phyloP scores from a whole-genome alignment of 2,329 filamentous ascomycete species.

The Metarhizium humberi region DNA sequence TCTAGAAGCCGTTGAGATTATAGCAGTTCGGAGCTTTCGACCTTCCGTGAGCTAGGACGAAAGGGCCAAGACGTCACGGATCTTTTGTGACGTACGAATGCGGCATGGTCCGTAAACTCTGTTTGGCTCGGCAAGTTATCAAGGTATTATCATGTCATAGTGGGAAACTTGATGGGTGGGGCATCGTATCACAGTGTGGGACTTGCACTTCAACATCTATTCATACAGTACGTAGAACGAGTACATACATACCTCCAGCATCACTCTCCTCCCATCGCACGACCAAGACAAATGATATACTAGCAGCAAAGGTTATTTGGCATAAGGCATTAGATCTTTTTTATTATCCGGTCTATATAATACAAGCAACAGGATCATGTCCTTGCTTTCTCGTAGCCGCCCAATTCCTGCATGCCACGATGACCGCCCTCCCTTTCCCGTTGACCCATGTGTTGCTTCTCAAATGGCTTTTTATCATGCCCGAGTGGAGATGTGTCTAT shows the following conservation, averaged over 20 bases:
- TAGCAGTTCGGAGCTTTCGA: not conserved
- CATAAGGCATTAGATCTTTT: constrained; percentile 2
- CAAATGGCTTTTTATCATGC: constrained; percentile 23
- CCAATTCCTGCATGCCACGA: constrained; percentile 7
- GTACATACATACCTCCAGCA: not conserved
- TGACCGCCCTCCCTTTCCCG: constrained; percentile 3
- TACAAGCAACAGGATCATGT: constrained; percentile 23
- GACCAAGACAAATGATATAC: not conserved
- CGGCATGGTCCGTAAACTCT: not conserved
- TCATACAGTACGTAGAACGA: not conserved
- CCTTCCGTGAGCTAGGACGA: not conserved
- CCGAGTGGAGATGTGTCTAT: constrained; percentile 44
- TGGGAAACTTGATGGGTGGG: not conserved
- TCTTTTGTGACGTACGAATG: constrained; percentile 4
- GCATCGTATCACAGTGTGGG: not conserved
- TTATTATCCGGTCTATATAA: constrained; percentile 4
- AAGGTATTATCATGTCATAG: not conserved
- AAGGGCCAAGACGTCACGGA: not conserved
- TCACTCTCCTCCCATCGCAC: not conserved
- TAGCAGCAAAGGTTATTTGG: not conserved
- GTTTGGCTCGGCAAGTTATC: not conserved
- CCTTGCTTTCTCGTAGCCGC: constrained; percentile 13
- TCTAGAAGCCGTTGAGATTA: too few species aligned
- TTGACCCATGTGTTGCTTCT: constrained; percentile 19
- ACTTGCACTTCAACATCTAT: not conserved